Base-by-base conservation (phyloP, 768 basidiomycete genomes). In the Psilocybe cyanescens region DNA sequence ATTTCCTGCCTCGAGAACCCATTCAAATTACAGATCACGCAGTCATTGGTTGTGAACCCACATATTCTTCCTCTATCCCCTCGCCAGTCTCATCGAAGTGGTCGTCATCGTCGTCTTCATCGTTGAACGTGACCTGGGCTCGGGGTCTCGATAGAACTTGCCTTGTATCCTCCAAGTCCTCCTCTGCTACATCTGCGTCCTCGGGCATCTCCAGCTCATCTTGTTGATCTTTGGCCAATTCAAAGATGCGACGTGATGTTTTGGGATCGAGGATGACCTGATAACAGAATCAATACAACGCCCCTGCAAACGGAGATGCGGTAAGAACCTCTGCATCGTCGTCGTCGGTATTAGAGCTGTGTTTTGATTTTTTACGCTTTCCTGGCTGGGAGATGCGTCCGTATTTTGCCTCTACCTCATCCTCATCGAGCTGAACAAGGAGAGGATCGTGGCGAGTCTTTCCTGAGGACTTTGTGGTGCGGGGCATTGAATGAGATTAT, bases 151-250 rank as follows among this genome's bases (percentile, higher is more conserved):
- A 78, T 57, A 76, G 71, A 12, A 59, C 58, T 51, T 76, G 68
- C 37, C 61, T 53, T 60, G 67, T 68, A 30, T 73, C 67, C 11
- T 78, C 75, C 17, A 78, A 77, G 17, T 79, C 81, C 17, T 85
- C 83, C 33, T 85, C 83, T 1, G 65, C 57, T n/a, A 68, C 61
- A 14, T 73, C 72, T 19, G 84, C 84, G 60, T 88, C 86, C 30
- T 87, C 85, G 16, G 79, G 78, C 67, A 86, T 81, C 57, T 86
- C 87, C 3, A 96, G 75, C 71, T 98, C 95, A 72, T 94, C 90
- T 75, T 98, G 95, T 75, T 99, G 97, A 67, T 92, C 90, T 70
- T 86, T 83, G 14, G 97, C 97, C 58, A 99, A 86, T 72, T 95
- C 91, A 66, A 99, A 90, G 52, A 99, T 97, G 67, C 87, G 89